Conservation (phyloP, 2,329 filamentous ascomycete species). For the Epichloe festucae region DNA sequence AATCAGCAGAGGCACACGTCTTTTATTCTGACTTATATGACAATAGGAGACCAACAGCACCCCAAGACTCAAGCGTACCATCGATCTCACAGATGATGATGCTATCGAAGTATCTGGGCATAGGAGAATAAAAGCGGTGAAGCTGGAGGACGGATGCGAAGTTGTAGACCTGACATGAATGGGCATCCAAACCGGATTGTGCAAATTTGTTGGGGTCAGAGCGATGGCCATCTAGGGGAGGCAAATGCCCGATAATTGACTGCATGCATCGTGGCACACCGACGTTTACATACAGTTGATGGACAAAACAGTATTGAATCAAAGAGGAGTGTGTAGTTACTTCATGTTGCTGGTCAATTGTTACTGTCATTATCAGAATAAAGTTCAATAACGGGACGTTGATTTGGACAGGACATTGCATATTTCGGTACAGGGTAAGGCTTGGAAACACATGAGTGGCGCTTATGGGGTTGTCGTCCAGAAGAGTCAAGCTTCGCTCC, state of each 20-base stretch:
- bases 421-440: too few relatives aligned
- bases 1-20: neutral
- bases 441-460: neutral
- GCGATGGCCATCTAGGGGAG: too few relatives aligned
- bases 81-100: slow-evolving; percentile 7
- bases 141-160: neutral
- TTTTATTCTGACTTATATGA: neutral
- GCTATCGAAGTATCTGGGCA: neutral
- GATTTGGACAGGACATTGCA: too few relatives aligned
- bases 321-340: neutral
- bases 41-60: neutral
- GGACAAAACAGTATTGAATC: neutral
- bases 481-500: neutral
- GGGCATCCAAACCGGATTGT: too few relatives aligned
- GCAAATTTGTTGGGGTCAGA: too few relatives aligned
- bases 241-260: neutral
- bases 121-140: neutral
- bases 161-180: slow-evolving; percentile 2
- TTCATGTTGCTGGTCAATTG: too few relatives aligned
- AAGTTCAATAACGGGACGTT: too few relatives aligned
- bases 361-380: too few relatives aligned
- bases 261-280: neutral
- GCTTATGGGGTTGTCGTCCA: neutral
- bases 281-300: neutral
- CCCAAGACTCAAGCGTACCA: neutral